phyloP scores from a whole-genome alignment of 306 rosid genomes.

The Luffa acutangula region DNA sequence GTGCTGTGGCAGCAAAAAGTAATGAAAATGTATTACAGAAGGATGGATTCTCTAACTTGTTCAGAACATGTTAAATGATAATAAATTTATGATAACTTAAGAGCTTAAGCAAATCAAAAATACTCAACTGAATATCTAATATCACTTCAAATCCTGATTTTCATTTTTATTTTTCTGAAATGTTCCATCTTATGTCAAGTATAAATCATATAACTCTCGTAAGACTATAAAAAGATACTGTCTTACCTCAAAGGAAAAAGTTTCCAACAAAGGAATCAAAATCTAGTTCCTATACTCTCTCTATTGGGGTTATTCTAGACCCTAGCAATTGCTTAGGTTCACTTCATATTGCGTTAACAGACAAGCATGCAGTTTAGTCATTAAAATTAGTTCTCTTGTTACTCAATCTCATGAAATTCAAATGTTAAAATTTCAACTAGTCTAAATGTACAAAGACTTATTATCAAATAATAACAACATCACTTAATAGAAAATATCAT shows the following conservation, averaged over 20 bases:
- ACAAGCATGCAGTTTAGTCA: background rate
- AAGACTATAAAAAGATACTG: background rate
- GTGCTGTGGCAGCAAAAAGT: slow-evolving; percentile 23
- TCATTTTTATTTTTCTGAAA: background rate
- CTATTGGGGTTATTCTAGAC: background rate
- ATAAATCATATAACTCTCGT: background rate
- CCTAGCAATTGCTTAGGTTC: background rate
- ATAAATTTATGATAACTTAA: background rate
- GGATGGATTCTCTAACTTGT: background rate
- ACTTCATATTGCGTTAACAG: background rate
- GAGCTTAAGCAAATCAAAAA: background rate
- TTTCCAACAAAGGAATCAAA: background rate
- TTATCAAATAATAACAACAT: background rate
- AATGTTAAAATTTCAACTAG: background rate
- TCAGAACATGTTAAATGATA: background rate
- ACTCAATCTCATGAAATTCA: background rate
- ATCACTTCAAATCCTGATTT: background rate
- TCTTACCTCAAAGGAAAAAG: background rate
- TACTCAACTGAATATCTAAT: background rate
- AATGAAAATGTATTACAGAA: background rate
- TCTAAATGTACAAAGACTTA: too few relatives aligned
- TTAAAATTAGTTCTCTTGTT: background rate
- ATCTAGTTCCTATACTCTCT: background rate
- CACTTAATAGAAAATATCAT: background rate
- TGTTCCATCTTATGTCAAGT: background rate